Evolutionary conservation across 1,284 basidiomycete species (phyloP).

Genomic region (Entoloma clypeatum): DNA sequence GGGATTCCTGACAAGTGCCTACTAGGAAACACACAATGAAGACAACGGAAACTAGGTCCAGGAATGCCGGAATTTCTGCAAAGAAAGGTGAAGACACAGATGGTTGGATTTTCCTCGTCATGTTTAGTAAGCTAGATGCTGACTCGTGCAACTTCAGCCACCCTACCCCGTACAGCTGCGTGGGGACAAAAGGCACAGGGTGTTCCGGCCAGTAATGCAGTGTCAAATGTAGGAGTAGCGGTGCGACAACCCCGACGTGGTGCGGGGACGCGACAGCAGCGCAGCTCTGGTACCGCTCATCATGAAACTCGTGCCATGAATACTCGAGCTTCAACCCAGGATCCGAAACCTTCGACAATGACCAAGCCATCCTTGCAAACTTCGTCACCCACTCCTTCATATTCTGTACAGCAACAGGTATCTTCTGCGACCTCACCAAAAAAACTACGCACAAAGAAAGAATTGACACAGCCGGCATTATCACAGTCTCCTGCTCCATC

Average conservation of each 20-base stretch:
- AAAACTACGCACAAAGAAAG: slow-evolving; percentile 35
- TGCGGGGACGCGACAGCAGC: slow-evolving; percentile 37
- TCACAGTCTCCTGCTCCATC: slow-evolving; percentile 49
- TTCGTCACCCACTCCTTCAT: slow-evolving; percentile 59
- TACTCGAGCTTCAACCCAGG: slow-evolving; percentile 28
- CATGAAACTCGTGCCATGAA: slow-evolving; percentile 34
- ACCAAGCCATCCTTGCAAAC: slow-evolving; percentile 46
- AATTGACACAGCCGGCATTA: slow-evolving; percentile 29
- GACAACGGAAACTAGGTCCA: slow-evolving; percentile 66
- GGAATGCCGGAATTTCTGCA: slow-evolving; percentile 38
- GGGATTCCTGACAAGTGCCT: slow-evolving; percentile 16
- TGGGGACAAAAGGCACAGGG: slow-evolving; percentile 63
- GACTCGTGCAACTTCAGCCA: slow-evolving; percentile 31
- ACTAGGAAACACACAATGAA: slow-evolving; percentile 84
- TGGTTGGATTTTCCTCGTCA: slow-evolving; percentile 39
- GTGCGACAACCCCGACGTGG: slow-evolving; percentile 41
- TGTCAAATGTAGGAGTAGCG: slow-evolving; percentile 25
- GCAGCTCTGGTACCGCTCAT: slow-evolving; percentile 24
- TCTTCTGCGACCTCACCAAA: slow-evolving; percentile 45
- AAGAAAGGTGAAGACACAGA: slow-evolving; percentile 60
- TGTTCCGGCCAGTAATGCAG: slow-evolving; percentile 20
- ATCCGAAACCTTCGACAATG: slow-evolving; percentile 33
- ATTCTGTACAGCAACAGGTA: slow-evolving; percentile 39
- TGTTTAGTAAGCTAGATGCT: slow-evolving; percentile 21
- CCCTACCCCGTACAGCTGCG: slow-evolving; percentile 77